Conservation (phyloP, 2,329 filamentous ascomycete species). For the Fusarium sp. region DNA sequence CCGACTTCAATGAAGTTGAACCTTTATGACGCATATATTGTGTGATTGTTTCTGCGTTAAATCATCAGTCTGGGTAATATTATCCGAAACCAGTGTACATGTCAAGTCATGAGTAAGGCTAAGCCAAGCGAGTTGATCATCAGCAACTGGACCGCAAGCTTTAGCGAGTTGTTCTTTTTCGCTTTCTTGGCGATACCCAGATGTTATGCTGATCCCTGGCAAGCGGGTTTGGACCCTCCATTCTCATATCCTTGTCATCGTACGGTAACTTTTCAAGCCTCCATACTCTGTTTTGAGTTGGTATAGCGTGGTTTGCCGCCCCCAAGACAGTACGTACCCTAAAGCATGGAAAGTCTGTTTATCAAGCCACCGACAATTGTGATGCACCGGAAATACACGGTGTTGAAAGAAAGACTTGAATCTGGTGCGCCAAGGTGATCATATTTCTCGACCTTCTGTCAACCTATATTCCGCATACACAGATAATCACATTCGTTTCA, state of each 20-base stretch:
- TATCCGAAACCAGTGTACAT: not conserved
- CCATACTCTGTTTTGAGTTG: constrained; percentile 37
- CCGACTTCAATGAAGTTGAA: not conserved
- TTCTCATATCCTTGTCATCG: constrained; percentile 30
- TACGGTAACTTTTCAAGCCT: constrained; percentile 19
- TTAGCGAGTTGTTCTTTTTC: constrained; percentile 47
- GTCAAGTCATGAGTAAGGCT: constrained; percentile 1
- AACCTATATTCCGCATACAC: not conserved
- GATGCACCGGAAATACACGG: constrained; percentile 12
- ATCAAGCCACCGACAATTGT: constrained; percentile 26
- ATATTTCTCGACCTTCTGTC: not conserved
- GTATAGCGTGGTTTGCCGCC: constrained; percentile 22
- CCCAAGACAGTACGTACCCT: constrained; percentile 21
- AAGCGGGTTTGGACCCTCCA: constrained; percentile 30
- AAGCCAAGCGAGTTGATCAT: constrained; percentile 20
- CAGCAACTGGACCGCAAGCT: constrained; percentile 29
- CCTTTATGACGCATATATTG: not conserved
- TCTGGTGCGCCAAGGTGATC: constrained; percentile 2
- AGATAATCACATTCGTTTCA: not conserved
- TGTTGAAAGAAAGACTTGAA: constrained; percentile 20
- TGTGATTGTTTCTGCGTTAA: not conserved
- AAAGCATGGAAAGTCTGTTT: constrained; percentile 19
- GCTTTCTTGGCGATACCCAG: constrained; percentile 45
- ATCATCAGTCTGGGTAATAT: not conserved
- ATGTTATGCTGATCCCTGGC: constrained; percentile 38